These are phyloP conservation scores for Moringa oleifera DNA, from an alignment of 345 rosid genomes.

Conservation along the genomic window DNA sequence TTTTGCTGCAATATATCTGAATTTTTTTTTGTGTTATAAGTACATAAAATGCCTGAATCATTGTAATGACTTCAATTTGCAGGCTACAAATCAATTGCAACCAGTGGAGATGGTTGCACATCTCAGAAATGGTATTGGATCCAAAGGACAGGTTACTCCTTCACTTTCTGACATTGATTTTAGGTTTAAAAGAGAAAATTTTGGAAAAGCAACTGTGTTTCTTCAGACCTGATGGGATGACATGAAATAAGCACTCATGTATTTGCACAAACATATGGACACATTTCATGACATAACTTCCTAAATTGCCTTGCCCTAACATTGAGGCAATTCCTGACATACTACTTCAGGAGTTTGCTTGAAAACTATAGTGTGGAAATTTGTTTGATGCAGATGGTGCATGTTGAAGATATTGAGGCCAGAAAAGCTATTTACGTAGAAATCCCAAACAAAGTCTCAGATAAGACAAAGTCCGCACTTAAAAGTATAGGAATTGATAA, in stretches of 20 bases:
- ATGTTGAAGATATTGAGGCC: slow-evolving; percentile 57
- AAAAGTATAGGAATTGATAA: slow-evolving; percentile 57
- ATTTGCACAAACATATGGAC: background rate
- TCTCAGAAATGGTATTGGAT: slow-evolving; percentile 69
- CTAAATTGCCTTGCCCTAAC: too few species aligned
- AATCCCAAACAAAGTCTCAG: slow-evolving; percentile 58
- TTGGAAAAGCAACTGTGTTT: too few species aligned
- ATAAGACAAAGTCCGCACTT: slow-evolving; percentile 54
- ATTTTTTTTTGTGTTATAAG: background rate
- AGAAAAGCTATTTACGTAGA: slow-evolving; percentile 51
- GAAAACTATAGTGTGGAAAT: slow-evolving; percentile 14
- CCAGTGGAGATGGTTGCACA: slow-evolving; percentile 82
- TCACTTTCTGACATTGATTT: slow-evolving; percentile 5
- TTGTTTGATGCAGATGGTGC: slow-evolving; percentile 62
- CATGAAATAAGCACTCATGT: background rate
- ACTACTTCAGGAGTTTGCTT: slow-evolving; percentile 6
- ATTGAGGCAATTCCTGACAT: too few species aligned
- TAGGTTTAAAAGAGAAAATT: too few species aligned
- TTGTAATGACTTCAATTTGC: slow-evolving; percentile 7
- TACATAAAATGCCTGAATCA: background rate
- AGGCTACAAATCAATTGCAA: slow-evolving; percentile 57
- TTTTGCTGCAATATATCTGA: background rate
- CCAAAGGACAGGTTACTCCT: slow-evolving; percentile 65
- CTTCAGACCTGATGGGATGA: slow-evolving; percentile 11
- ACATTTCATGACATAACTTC: slow-evolving; percentile 2